These are phyloP conservation scores for Nicotiana sylvestris DNA, from an alignment of 257 asterid genomes.

Conservation along the genomic window DNA sequence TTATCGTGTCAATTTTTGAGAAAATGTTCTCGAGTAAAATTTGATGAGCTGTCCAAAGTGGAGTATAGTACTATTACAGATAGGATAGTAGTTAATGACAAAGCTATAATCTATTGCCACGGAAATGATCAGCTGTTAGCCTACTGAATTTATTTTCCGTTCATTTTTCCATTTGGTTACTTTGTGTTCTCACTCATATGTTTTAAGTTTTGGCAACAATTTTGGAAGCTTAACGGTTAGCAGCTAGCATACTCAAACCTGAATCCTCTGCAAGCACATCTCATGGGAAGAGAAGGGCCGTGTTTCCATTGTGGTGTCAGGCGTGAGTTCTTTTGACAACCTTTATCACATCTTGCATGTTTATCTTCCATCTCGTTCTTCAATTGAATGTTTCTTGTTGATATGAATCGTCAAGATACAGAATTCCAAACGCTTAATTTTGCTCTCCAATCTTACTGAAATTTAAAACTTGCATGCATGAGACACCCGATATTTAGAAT, in stretches of 20 bases:
- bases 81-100: background rate
- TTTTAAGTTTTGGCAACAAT: background rate
- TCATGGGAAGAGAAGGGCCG: slow-evolving; percentile 19
- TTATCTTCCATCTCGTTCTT: background rate
- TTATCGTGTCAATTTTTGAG: background rate
- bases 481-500: background rate
- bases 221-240: background rate
- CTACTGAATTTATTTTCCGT: background rate
- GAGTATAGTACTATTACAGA: background rate
- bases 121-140: background rate
- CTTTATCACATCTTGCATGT: background rate
- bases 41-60: background rate
- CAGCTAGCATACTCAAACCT: background rate
- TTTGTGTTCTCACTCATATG: background rate
- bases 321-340: slow-evolving; percentile 9
- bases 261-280: background rate
- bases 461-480: background rate
- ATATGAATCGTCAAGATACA: background rate
- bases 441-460: background rate
- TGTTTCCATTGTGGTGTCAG: slow-evolving; percentile 22
- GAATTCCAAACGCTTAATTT: background rate
- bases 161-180: no score
- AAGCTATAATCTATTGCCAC: background rate
- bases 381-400: background rate
- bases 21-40: no score